Base-by-base conservation (phyloP, 768 basidiomycete genomes). In the Tremella fuciformis region DNA sequence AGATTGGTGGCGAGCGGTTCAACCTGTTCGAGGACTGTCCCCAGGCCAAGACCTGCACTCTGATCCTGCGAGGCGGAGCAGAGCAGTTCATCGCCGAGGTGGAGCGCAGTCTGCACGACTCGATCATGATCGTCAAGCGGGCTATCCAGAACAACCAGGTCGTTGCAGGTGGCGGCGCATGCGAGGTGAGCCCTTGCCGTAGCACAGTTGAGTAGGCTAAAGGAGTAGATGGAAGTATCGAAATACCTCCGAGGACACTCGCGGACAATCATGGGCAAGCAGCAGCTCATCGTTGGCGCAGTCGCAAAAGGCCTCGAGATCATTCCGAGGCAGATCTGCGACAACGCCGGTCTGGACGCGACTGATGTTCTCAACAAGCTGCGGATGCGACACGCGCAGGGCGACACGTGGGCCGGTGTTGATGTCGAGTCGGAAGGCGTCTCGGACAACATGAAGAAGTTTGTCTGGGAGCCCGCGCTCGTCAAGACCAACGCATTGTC, bases 51-150 rank as follows among this genome's bases (percentile, higher is more conserved):
- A 98, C 94, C 0, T 97, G 96, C 76, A 98, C 96, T 15, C 79
- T 99, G 7, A 77, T 99, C 21, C 85, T 99, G 59, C 84, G 96
- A 53, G 96, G 96, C 58, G 96, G 96, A 25, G 96, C 96, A 0
- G 93, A 98, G 71, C 96, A 99, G 76, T 98, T 99, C 78, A 98
- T 98, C 62, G 91, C 91, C 73, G 96, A 98, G 77, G 93, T 98
- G 8, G 94, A 98, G 78, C 81, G 96, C 57, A 92, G 90, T 84
- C 78, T 99, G 66, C 94, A 99, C 73, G 96, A 99, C 74, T 93
- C 94, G 1, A 91, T 98, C 70, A 98, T 98, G 93, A 93, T 99
- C n/a, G 96, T 99, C 44, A 96, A 96, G 79, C 83, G 96, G 53
- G 93, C 96, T 3, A 86, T 99, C 67, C 87, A 87, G 73, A 98